A percentile compares a stretch with the other conserved stretches of the same genome.
Evolutionary conservation across 768 basidiomycete species (phyloP).

Genomic region (Rhizopogon vesiculosus): DNA sequence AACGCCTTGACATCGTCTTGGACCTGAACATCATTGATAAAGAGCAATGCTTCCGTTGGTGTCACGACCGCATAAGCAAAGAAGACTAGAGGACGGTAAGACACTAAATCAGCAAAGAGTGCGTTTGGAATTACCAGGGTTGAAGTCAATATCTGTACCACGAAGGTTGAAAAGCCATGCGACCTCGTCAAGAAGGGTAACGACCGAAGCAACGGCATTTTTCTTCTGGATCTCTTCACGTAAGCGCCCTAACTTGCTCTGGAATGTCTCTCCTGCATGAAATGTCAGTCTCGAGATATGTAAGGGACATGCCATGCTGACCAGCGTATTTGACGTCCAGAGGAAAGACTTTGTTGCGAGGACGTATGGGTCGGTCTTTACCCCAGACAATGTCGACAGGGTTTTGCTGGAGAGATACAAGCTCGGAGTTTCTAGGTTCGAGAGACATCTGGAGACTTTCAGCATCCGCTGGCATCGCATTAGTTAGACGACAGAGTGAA

Average conservation of each 20-base stretch:
- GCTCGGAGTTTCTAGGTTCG: constrained; percentile 43
- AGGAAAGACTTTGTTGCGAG: constrained; percentile 60
- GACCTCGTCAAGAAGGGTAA: constrained; percentile 91
- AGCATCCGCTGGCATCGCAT: constrained; percentile 50
- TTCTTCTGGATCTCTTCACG: constrained; percentile 63
- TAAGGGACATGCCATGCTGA: constrained; percentile 11
- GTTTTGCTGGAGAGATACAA: constrained; percentile 67
- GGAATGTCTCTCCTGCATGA: constrained; percentile 49
- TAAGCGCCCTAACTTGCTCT: constrained; percentile 63
- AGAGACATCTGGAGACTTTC: constrained; percentile 57
- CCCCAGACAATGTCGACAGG: constrained; percentile 80
- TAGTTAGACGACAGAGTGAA: background rate
- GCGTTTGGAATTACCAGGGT: constrained; percentile 46
- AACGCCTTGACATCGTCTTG: constrained; percentile 35
- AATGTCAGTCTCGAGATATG: background rate
- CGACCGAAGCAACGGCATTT: constrained; percentile 56
- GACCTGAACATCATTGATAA: constrained; percentile 53
- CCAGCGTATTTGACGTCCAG: constrained; percentile 77
- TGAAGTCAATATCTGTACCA: constrained; percentile 88
- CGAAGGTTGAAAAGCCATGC: constrained; percentile 94
- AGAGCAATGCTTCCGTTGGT: constrained; percentile 52
- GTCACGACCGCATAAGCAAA: constrained; percentile 88
- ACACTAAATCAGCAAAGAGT: background rate
- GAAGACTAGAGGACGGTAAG: constrained; percentile 52
- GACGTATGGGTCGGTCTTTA: constrained; percentile 59